These are phyloP conservation scores for Sedum album DNA, from an alignment of 164 flowering plant species.

Conservation along the genomic window DNA sequence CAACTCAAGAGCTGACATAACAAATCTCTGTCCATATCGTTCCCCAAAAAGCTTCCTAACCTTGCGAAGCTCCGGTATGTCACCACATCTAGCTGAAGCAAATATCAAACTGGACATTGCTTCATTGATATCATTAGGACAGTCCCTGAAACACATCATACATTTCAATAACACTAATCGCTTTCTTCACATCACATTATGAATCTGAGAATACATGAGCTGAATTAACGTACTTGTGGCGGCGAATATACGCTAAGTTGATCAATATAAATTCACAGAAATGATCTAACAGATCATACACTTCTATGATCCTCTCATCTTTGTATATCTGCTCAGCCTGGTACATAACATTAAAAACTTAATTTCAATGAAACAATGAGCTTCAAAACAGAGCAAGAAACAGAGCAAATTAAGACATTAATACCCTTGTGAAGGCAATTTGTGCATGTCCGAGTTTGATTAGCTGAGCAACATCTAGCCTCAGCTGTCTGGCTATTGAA, in stretches of 20 bases:
- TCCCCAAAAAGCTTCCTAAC: constrained; percentile 58
- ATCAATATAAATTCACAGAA: constrained; percentile 56
- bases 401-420: background rate
- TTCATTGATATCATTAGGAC: constrained; percentile 70
- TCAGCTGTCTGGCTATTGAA: constrained; percentile 39
- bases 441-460: constrained; percentile 41
- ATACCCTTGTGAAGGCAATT: constrained; percentile 48
- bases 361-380: too few species aligned
- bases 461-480: constrained; percentile 53
- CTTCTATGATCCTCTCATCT: constrained; percentile 36
- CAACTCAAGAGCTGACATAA: constrained; percentile 37
- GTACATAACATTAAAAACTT: background rate
- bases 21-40: constrained; percentile 60
- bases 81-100: constrained; percentile 77
- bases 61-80: constrained; percentile 61
- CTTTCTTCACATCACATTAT: background rate
- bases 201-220: background rate
- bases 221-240: constrained; percentile 32
- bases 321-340: constrained; percentile 61
- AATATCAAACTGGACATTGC: constrained; percentile 75
- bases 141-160: constrained; percentile 7
- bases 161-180: background rate
- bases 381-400: constrained; percentile 6
- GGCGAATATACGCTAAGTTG: constrained; percentile 54
- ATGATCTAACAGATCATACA: constrained; percentile 53